These are phyloP conservation scores for Meira miltonrushii DNA, from an alignment of 1,284 basidiomycete genomes.

Conservation along the genomic window DNA sequence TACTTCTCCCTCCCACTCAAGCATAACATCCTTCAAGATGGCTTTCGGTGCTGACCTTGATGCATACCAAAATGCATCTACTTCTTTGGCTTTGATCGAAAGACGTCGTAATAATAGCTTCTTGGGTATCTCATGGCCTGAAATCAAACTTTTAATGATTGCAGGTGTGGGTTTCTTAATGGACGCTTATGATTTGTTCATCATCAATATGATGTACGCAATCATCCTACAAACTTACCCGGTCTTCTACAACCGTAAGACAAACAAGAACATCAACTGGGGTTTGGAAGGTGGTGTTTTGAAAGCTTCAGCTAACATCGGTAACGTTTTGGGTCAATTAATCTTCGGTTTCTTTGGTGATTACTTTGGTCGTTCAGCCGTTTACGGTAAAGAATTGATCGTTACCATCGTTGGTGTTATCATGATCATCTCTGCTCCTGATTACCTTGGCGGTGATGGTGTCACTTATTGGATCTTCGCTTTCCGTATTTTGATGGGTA, in stretches of 20 bases:
- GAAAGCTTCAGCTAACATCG: slow-evolving; percentile 48
- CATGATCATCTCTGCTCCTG: slow-evolving; percentile 45
- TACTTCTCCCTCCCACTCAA: neutral
- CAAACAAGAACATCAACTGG: slow-evolving; percentile 42
- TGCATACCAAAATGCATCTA: slow-evolving; percentile 33
- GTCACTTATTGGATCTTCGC: slow-evolving; percentile 45
- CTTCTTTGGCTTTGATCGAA: slow-evolving; percentile 41
- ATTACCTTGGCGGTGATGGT: slow-evolving; percentile 37
- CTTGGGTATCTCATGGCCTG: slow-evolving; percentile 39
- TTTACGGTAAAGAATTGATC: slow-evolving; percentile 48
- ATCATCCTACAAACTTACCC: slow-evolving; percentile 45
- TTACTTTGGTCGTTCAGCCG: slow-evolving; percentile 45
- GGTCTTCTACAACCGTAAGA: slow-evolving; percentile 16
- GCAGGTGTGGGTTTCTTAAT: slow-evolving; percentile 49
- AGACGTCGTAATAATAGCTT: slow-evolving; percentile 28
- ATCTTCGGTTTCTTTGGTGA: slow-evolving; percentile 48
- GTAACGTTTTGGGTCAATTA: slow-evolving; percentile 46
- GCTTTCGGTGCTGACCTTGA: slow-evolving; percentile 44
- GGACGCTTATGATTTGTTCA: slow-evolving; percentile 48
- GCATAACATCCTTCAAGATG: slow-evolving; percentile 21
- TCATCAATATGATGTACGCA: slow-evolving; percentile 48
- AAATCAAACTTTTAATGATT: slow-evolving; percentile 44
- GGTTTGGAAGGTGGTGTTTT: slow-evolving; percentile 47
- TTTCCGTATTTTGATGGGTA: slow-evolving; percentile 46
- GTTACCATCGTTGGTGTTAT: slow-evolving; percentile 46